Base-by-base conservation (phyloP, 371 early-diverging fungal genomes). In the Rhizomucor miehei region DNA sequence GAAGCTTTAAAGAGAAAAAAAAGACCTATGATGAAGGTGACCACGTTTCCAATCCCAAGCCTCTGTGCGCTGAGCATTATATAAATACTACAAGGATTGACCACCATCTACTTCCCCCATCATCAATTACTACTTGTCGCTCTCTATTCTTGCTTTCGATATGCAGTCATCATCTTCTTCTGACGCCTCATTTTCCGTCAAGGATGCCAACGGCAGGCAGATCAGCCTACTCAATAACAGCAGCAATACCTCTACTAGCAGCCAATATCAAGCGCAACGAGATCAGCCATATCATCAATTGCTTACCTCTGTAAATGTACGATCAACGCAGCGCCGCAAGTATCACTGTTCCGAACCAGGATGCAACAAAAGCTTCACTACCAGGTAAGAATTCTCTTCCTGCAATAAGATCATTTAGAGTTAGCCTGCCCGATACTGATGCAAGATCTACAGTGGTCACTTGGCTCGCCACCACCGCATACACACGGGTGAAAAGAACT, bases 401-500 rank as follows among this genome's bases (percentile, higher is more conserved):
- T 21, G 11, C 23, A 21, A 35, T 21, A 16, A 41, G 25, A n/a
- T n/a, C 36, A 36, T 40, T 17, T 19, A 41, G 10, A 9, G 34
- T 14, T 24, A 44, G 48, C 12, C 17, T 1, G 35, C 1, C 2
- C 5, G 11, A 40, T 37, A 36, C 23, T 40, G 14, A 36, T 40
- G 36, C 3, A 36, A 37, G 6, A 37, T 20, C 6, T 40, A 17
- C 60, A 89, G 89, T 71, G 88, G 89, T 0, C 89, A 94, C 68
- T 70, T 95, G 52, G 89, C 91, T 47, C 79, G 95, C 40, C 94
- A 94, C 69, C 81, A 89, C 64, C 75, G 91, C 44, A 91, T 93
- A 43, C 94, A 92, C 63, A 93, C 94, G 0, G 92, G 92, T 24
- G 93, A 93, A 67, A 91, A 88, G 67, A 93, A 92, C 41, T 94